A percentile compares a stretch with the other conserved stretches of the same genome.
These are phyloP conservation scores for Zymoseptoria brevis DNA, from an alignment of 2,329 filamentous ascomycete genomes.

Conservation along the genomic window DNA sequence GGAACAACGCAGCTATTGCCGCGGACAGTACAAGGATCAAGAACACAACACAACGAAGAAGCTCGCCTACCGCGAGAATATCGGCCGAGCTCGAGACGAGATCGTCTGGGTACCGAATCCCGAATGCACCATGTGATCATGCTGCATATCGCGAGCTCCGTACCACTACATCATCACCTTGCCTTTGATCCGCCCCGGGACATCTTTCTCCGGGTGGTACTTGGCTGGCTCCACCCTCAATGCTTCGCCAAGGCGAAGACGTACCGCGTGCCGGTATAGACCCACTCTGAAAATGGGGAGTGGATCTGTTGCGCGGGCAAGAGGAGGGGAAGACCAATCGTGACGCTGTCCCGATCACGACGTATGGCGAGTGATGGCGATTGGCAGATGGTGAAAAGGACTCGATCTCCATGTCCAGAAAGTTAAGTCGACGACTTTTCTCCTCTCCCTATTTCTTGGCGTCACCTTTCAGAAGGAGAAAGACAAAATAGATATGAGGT, in stretches of 20 bases:
- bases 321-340: background rate
- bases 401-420: background rate
- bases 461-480: background rate
- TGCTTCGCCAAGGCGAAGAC: background rate
- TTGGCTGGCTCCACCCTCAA: background rate
- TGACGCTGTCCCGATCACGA: background rate
- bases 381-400: background rate
- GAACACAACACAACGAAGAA: background rate
- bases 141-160: background rate
- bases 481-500: conserved; percentile 9
- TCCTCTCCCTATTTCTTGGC: background rate
- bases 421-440: background rate
- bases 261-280: background rate
- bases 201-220: background rate
- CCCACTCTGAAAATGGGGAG: background rate
- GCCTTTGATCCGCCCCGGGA: background rate
- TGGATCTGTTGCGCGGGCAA: background rate
- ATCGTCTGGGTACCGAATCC: background rate
- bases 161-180: background rate
- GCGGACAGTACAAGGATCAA: background rate
- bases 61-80: background rate
- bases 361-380: background rate
- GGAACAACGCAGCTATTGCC: background rate
- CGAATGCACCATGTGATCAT: background rate
- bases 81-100: background rate